These are phyloP conservation scores for Blastomyces silverae DNA, from an alignment of 2,329 filamentous ascomycete genomes.

Conservation along the genomic window DNA sequence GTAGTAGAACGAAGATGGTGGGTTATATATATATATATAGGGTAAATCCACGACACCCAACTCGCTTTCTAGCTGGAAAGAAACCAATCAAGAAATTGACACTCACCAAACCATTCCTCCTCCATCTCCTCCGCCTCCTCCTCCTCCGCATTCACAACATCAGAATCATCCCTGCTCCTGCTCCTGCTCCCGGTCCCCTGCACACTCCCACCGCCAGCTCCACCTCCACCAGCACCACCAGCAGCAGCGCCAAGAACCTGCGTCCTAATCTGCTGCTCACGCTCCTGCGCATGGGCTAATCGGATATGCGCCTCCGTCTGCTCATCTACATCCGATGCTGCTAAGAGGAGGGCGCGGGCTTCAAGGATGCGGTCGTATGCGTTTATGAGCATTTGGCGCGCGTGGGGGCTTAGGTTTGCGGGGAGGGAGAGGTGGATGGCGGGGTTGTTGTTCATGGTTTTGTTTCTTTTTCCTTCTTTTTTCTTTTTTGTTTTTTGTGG, in stretches of 20 bases:
- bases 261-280: background rate
- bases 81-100: no score
- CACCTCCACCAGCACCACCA: no score
- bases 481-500: no score
- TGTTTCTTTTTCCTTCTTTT: background rate
- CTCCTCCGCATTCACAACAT: background rate
- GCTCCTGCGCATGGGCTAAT: background rate
- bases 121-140: conserved; percentile 1
- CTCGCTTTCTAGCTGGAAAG: no score
- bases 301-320: background rate
- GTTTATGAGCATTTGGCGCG: background rate
- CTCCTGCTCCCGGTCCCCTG: background rate
- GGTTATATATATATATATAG: background rate
- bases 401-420: background rate
- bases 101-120: conserved; percentile 1
- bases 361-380: conserved; percentile 2
- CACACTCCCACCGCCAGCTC: background rate
- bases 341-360: background rate
- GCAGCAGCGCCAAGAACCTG: background rate
- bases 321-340: background rate
- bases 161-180: background rate
- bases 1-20: background rate
- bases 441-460: background rate
- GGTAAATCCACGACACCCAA: no score
- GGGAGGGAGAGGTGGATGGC: background rate